phyloP scores from a whole-genome alignment of 352 stramenopile species.

The Thalassiosira exigua region DNA sequence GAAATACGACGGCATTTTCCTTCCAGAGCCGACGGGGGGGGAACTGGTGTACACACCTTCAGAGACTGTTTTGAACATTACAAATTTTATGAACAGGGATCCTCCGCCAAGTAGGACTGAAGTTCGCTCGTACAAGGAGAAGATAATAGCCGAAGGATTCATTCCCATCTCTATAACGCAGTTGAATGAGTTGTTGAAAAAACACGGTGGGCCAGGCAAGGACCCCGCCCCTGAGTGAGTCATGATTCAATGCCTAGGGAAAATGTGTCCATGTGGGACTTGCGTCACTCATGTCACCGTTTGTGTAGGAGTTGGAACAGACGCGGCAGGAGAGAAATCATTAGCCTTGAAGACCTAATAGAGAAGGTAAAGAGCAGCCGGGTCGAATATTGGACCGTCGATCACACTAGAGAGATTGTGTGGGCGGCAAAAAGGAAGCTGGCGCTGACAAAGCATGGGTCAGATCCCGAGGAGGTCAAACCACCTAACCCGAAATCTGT shows the following conservation, averaged over 20 bases:
- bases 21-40: conserved; percentile 4
- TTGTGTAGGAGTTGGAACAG: conserved; percentile 24
- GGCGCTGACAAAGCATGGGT: background rate
- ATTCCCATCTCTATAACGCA: conserved; percentile 18
- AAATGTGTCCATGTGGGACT: no score
- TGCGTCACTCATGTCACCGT: no score
- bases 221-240: background rate
- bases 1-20: conserved; percentile 1
- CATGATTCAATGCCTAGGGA: no score
- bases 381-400: conserved; percentile 13
- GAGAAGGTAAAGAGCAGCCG: background rate
- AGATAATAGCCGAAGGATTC: conserved; percentile 26
- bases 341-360: conserved; percentile 21
- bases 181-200: conserved; percentile 15
- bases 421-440: conserved; percentile 13
- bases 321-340: conserved; percentile 22
- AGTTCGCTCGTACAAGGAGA: conserved; percentile 19
- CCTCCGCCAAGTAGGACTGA: background rate
- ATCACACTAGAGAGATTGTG: conserved; percentile 7
- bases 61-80: conserved; percentile 5
- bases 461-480: conserved; percentile 7
- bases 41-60: conserved; percentile 14
- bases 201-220: background rate
- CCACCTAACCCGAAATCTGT: conserved; percentile 22
- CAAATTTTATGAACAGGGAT: background rate